Percentiles rank a stretch among this genome's conserved stretches.
Conservation (phyloP, 768 basidiomycete genomes). For the Boletus patriciae region DNA sequence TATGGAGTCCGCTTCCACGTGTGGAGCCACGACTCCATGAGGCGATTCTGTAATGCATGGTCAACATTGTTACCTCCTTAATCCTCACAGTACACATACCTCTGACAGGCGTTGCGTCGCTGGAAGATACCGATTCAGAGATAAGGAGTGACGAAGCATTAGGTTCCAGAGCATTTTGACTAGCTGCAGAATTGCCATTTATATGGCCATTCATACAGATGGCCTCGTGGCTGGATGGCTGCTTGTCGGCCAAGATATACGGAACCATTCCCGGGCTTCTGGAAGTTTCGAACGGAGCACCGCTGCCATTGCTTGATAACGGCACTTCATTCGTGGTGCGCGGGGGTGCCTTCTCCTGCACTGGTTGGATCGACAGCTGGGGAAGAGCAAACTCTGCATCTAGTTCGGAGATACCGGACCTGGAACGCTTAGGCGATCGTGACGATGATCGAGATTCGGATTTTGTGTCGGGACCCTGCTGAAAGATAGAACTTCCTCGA, state of each 20-base stretch:
- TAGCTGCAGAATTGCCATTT: slow-evolving; percentile 17
- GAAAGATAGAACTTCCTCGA: slow-evolving; percentile 30
- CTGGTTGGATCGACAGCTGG: slow-evolving; percentile 20
- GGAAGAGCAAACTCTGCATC: slow-evolving; percentile 21
- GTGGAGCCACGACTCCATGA: slow-evolving; percentile 9
- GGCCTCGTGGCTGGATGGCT: slow-evolving; percentile 25
- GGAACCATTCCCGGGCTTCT: slow-evolving; percentile 18
- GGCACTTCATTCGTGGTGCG: slow-evolving; percentile 11
- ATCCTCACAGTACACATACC: slow-evolving; percentile 16
- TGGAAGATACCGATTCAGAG: slow-evolving; percentile 9
- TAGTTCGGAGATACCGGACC: slow-evolving; percentile 30
- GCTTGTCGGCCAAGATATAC: slow-evolving; percentile 14
- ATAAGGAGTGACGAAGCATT: slow-evolving; percentile 11
- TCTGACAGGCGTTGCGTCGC: slow-evolving; percentile 5
- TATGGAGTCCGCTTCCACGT: slow-evolving; percentile 13
- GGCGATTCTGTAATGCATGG: slow-evolving; percentile 13
- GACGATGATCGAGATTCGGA: slow-evolving; percentile 48
- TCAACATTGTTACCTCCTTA: slow-evolving; percentile 9
- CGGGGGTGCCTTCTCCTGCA: slow-evolving; percentile 40
- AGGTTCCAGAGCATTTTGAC: slow-evolving; percentile 14
- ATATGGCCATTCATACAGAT: slow-evolving; percentile 23
- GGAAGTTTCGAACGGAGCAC: slow-evolving; percentile 20
- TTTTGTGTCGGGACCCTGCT: slow-evolving; percentile 34
- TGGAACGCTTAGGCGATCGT: slow-evolving; percentile 46
- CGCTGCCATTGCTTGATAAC: slow-evolving; percentile 9